Conservation (phyloP, 2,329 filamentous ascomycete genomes). For the Talaromyces sp. region DNA sequence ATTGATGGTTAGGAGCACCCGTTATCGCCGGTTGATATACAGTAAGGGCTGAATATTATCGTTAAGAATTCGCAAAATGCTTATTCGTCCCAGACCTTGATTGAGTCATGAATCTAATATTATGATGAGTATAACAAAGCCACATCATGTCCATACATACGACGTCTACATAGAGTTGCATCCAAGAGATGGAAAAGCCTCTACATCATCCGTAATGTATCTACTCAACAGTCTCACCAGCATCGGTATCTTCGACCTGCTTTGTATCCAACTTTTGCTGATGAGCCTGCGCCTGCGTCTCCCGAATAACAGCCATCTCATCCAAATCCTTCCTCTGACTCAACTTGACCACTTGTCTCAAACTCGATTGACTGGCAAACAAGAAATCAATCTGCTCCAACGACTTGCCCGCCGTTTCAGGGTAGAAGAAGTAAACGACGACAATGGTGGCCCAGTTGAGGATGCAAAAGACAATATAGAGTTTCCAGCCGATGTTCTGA, state of each 20-base stretch:
- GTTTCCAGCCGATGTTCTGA: conserved; percentile 35
- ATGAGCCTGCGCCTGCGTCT: conserved; percentile 19
- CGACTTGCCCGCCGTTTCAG: conserved; percentile 27
- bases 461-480: conserved; percentile 34
- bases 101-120: neutral
- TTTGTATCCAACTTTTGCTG: conserved; percentile 19
- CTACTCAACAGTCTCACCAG: neutral
- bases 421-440: conserved; percentile 41
- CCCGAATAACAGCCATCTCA: conserved; percentile 20
- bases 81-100: neutral
- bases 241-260: conserved; percentile 14
- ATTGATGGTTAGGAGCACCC: too few relatives aligned
- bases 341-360: conserved; percentile 21
- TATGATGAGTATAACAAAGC: neutral
- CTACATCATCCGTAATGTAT: neutral
- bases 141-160: neutral
- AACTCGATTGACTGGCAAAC: conserved; percentile 21
- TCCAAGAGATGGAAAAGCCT: neutral
- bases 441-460: conserved; percentile 48
- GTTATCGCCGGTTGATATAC: neutral
- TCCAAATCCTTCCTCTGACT: conserved; percentile 21
- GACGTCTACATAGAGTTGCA: neutral
- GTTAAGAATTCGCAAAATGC: neutral
- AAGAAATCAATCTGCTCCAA: conserved; percentile 32
- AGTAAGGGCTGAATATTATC: neutral